A percentile compares a stretch with the other conserved stretches of the same genome.
Conservation (phyloP, 495 filamentous ascomycete species). For the Neohortaea acidophila region DNA sequence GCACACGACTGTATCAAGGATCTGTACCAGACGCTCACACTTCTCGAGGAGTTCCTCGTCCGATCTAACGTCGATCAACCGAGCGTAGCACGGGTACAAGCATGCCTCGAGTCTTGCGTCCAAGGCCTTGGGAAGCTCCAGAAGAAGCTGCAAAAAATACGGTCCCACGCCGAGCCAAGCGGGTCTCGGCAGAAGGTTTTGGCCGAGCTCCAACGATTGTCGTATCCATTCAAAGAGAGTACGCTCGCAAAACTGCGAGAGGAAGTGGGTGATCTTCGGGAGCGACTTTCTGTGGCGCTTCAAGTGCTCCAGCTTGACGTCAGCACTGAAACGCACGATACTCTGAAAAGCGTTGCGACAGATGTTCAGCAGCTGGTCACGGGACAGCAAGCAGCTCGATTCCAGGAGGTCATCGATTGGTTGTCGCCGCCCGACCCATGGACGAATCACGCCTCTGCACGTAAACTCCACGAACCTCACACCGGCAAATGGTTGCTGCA, state of each 20-base stretch:
- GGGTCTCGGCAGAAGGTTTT: slow-evolving; percentile 1
- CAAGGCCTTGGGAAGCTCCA: background rate
- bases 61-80: background rate
- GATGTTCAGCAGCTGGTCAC: slow-evolving; percentile 1
- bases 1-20: slow-evolving; percentile 3
- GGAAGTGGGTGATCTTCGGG: background rate
- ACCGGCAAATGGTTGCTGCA: slow-evolving; percentile 15
- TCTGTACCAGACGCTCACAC: slow-evolving; percentile 2
- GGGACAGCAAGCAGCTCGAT: slow-evolving; percentile 6
- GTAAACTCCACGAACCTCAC: slow-evolving; percentile 9
- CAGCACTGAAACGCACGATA: slow-evolving; percentile 1
- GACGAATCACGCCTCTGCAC: slow-evolving; percentile 14
- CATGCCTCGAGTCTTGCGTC: slow-evolving; percentile 1
- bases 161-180: background rate
- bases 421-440: slow-evolving; percentile 12
- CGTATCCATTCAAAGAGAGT: slow-evolving; percentile 2
- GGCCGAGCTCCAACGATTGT: background rate
- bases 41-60: background rate
- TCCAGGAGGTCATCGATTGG: slow-evolving; percentile 14
- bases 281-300: slow-evolving; percentile 1
- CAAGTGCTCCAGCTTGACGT: slow-evolving; percentile 8
- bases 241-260: slow-evolving; percentile 3
- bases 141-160: slow-evolving; percentile 1
- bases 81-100: background rate
- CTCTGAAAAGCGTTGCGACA: background rate